Base-by-base conservation (phyloP, 331 rosid genomes). In the Dryas integrifolia region DNA sequence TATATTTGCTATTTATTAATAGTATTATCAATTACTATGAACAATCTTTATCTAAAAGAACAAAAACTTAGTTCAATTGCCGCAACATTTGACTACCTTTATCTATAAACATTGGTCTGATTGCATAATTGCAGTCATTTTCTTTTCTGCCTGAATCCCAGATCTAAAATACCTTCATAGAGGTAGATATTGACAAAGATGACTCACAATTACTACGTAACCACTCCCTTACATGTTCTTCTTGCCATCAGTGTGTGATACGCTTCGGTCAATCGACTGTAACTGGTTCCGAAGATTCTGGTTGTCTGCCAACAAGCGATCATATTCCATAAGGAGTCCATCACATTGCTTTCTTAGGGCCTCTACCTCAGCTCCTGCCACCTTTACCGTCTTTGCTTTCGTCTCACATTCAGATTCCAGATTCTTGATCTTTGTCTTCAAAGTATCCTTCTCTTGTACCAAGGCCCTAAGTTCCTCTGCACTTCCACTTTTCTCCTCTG, bases 321-420 rank as follows among this genome's bases (percentile, higher is more conserved):
- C 93, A 30, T 92, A 90, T 77, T 92, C 93, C 74, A 88, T 71
- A 68, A 90, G 93, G 46, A 88, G 82, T 52, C 91, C 93, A 53
- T 88, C 88, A 44, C 89, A 88, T 79, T 90, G 96, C 76, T 87
- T 92, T 74, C 77, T 86, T 3, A 88, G 82, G 70, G 98, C 88
- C 69, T 83, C 92, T 26, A 86, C 87, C 71, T 87, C 85, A 40
- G 79, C 77, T 85, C 79, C 89, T 14, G 91, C 82, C 11, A 58
- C 81, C 76, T 77, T 78, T 15, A 86, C 90, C 75, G 70, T 88
- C 80, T 82, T 77, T 57, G 70, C 77, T 64, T 83, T 86, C 30
- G 72, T 74, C 77, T 84, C 86, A 67, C 82, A 74, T 64, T 91
- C 92, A 52, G 87, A 85, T 67, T 89, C 91, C 67, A 91, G 78